Base-by-base conservation (phyloP, 2,329 filamentous ascomycete genomes). In the Fusarium torulosum region DNA sequence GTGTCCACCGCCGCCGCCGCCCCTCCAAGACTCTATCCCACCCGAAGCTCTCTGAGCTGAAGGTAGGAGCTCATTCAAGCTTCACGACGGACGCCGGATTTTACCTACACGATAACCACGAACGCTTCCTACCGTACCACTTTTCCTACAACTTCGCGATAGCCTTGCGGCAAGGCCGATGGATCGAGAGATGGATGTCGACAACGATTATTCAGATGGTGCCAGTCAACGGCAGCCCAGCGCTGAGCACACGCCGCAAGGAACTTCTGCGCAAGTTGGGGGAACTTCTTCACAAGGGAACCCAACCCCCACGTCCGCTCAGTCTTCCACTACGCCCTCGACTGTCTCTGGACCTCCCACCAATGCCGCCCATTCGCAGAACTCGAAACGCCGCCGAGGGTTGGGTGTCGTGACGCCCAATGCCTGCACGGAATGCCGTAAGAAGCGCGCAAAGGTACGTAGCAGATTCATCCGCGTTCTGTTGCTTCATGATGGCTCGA, bases 361-460 rank as follows among this genome's bases (percentile, higher is more conserved):
- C 31, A 62, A 72, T 23, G 67, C 51, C 37, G 41, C 23, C 17
- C 53, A 73, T 58, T 46, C 72, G 4, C 75, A 79, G 53, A 72
- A 78, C 20, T 83, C 84, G 4, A 88, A 87, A 73, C 79, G 86
- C 17, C 80, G 83, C 46, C 81, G 86, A 46, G 86, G 86, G 3
- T 72, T 86, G 6, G 86, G 86, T 19, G 77, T 87, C 2, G 85
- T 88, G 14, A 88, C 86, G 6, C 84, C 85, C 41, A 88, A 88
- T 75, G 86, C 86, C 23, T 88, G 86, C 73, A 88, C 84, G 19
- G 86, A 88, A 72, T 88, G 86, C 70, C 83, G 86, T 54, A 88
- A 88, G 78, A 88, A 88, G 76, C 85, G 86, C 58, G 85, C 86
- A 69, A 88, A 88, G 82, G 85, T 86, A 78, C 33, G 69, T 64